A percentile compares a stretch with the other conserved stretches of the same genome.
Conservation (phyloP, 345 rosid genomes). For the Euclidium syriacum region DNA sequence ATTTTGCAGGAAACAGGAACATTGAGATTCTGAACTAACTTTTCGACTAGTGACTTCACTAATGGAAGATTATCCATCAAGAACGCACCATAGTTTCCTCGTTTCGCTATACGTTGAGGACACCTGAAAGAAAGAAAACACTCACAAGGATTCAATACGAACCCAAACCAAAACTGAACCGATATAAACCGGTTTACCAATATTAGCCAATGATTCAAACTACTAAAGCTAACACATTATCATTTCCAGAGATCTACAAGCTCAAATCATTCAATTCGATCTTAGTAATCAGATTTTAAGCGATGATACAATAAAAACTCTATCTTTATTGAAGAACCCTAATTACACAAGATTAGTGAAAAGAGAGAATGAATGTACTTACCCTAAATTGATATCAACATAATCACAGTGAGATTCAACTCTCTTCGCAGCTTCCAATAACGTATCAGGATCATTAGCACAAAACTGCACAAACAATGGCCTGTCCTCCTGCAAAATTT, state of each 20-base stretch:
- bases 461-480: slow-evolving; percentile 96
- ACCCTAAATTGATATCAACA: slow-evolving; percentile 95
- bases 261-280: background rate
- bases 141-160: background rate
- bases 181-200: too few species aligned
- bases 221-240: background rate
- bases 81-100: slow-evolving; percentile 93
- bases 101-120: slow-evolving; percentile 87
- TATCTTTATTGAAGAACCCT: background rate
- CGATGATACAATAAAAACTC: background rate
- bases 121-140: slow-evolving; percentile 48
- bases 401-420: slow-evolving; percentile 85
- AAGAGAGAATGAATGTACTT: slow-evolving; percentile 5
- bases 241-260: background rate
- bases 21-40: slow-evolving; percentile 51
- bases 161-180: too few species aligned
- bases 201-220: background rate
- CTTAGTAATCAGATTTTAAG: background rate
- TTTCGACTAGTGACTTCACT: slow-evolving; percentile 76
- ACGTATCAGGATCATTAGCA: slow-evolving; percentile 77
- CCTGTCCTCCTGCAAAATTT: slow-evolving; percentile 74
- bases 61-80: slow-evolving; percentile 93
- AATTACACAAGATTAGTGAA: background rate
- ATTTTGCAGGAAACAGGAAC: slow-evolving; percentile 94
- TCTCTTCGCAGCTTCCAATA: slow-evolving; percentile 74